Evolutionary conservation across 768 basidiomycete species (phyloP).

Genomic region (Xerocomellus amylosporus): DNA sequence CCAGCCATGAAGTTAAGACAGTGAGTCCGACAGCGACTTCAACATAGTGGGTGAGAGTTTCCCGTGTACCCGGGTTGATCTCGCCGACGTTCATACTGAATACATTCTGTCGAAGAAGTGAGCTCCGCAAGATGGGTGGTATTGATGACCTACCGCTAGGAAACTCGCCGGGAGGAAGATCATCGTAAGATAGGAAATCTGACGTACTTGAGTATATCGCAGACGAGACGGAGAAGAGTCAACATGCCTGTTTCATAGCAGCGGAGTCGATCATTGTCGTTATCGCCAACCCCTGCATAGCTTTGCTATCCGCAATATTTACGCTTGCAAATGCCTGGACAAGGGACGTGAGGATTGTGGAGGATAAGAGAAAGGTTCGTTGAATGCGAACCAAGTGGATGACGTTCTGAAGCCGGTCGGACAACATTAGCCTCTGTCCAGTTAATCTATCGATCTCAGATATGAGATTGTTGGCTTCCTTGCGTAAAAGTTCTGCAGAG

Average conservation of each 20-base stretch:
- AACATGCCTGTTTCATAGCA: constrained; percentile 35
- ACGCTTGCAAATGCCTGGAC: constrained; percentile 57
- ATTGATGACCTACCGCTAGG: constrained; percentile 23
- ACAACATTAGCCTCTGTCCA: constrained; percentile 29
- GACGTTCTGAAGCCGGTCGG: constrained; percentile 34
- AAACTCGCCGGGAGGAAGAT: constrained; percentile 57
- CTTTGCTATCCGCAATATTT: constrained; percentile 51
- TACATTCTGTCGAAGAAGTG: constrained; percentile 25
- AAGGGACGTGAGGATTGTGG: neutral
- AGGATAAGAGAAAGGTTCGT: neutral
- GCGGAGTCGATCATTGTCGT: constrained; percentile 42
- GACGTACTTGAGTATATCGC: constrained; percentile 16
- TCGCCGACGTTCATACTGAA: constrained; percentile 32
- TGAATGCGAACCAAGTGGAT: constrained; percentile 30
- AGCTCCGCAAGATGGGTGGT: too few relatives aligned
- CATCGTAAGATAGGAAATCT: constrained; percentile 54
- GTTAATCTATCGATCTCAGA: constrained; percentile 50
- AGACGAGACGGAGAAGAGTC: neutral
- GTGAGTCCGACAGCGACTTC: constrained; percentile 48
- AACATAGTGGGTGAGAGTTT: constrained; percentile 37
- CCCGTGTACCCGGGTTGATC: constrained; percentile 27
- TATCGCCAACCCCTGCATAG: constrained; percentile 49
- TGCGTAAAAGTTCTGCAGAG: constrained; percentile 39
- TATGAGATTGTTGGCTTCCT: constrained; percentile 48
- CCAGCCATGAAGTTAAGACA: constrained; percentile 51